Base-by-base conservation (phyloP, 2,329 filamentous ascomycete species). In the Aaosphaeria pasadenensis region DNA sequence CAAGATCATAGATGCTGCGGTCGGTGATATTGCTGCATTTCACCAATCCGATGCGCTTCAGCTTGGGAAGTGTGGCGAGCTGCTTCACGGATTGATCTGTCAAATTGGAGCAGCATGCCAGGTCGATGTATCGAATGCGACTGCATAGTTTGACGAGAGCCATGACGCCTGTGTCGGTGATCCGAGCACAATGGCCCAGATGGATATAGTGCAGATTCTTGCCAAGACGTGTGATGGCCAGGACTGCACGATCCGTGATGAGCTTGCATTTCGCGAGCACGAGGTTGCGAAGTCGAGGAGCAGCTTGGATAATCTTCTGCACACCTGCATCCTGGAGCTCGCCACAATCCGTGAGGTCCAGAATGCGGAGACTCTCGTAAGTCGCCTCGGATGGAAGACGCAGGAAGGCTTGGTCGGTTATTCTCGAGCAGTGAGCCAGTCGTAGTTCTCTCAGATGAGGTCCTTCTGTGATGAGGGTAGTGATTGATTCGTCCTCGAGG, bases 121-220 rank as follows among this genome's bases (percentile, higher is more conserved):
- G 76, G 66, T 99, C 94, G 55, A 99, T 99, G 68, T 99, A 99
- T 47, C 94, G 83, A 57, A 99, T 97, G 28, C 94, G 84, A 63
- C 92, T 97, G 77, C 94, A 99, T 45, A 78, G 78, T 57, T 87
- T 85, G 36, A 96, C 90, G 31, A 99, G 78, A 47, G 85, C 85
- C 59, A 88, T 88, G 13, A 99, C 90, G 1, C 90, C 91, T 33
- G 85, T 80, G 64, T 99, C 94, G 0, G 92, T 96, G 63, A 99
- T 91, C 42, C 91, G 85, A 30, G 84, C 83, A 70, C 94, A 99
- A 69, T 99, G 94, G 7, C 94, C 94, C 2, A 99, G 79, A 64
- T 99, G 94, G 45, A 99, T 86, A 68, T 96, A 97, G 70, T 99
- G 94, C 46, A 99, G 75, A 61, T 97, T 99, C 77, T 96, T 97